Percentiles rank a stretch among this genome's conserved stretches.
These are phyloP conservation scores for Silene conica DNA, from an alignment of 148 eudicot species.

Conservation along the genomic window DNA sequence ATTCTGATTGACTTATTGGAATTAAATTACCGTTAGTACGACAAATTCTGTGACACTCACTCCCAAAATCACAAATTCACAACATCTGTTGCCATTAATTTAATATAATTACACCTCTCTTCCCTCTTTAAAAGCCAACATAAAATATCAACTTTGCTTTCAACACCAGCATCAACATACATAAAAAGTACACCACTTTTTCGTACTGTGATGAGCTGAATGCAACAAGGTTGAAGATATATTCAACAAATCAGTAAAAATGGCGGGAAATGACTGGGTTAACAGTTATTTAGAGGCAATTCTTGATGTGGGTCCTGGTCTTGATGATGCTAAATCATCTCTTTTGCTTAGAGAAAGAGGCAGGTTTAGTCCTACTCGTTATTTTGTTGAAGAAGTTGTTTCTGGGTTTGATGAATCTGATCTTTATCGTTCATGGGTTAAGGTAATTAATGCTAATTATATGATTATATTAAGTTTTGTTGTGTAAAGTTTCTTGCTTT, in stretches of 20 bases:
- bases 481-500: neutral
- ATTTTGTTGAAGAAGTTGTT: slow-evolving; percentile 86
- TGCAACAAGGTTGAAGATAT: neutral
- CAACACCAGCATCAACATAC: neutral
- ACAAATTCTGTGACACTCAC: no score
- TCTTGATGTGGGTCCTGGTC: slow-evolving; percentile 80
- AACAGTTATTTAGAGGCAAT: slow-evolving; percentile 95
- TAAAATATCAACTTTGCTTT: slow-evolving; percentile 6
- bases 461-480: neutral
- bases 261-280: slow-evolving; percentile 99
- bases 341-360: slow-evolving; percentile 77
- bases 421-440: slow-evolving; percentile 91
- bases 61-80: no score
- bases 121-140: neutral
- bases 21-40: no score
- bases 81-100: no score
- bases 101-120: neutral
- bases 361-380: slow-evolving; percentile 82
- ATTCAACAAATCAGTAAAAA: slow-evolving; percentile 13
- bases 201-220: neutral
- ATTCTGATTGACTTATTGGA: no score
- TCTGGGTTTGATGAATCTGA: slow-evolving; percentile 92
- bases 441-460: slow-evolving; percentile 43
- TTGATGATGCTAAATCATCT: slow-evolving; percentile 77
- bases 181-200: neutral